phyloP scores from a whole-genome alignment of 352 stramenopile genomes.

The Pythium dissimile region DNA sequence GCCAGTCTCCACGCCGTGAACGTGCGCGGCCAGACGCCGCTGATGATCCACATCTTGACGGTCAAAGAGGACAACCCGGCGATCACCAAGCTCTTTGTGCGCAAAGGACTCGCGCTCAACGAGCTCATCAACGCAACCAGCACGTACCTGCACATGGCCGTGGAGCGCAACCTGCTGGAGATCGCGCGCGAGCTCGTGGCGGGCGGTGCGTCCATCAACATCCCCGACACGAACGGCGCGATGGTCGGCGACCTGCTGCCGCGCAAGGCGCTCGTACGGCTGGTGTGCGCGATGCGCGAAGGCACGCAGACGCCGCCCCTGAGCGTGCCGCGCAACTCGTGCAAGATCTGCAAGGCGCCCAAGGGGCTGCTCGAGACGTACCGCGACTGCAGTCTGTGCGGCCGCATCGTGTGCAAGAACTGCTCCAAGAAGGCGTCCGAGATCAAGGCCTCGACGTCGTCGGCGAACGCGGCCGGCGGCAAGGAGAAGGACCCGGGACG shows the following conservation, averaged over 20 bases:
- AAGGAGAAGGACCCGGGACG: conserved; percentile 67
- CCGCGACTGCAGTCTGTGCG: conserved; percentile 73
- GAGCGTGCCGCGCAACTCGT: conserved; percentile 51
- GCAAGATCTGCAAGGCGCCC: conserved; percentile 83
- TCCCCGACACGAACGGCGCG: conserved; percentile 71
- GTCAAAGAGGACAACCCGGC: conserved; percentile 50
- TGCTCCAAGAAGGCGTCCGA: conserved; percentile 77
- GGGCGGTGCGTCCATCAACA: conserved; percentile 78
- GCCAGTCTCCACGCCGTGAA: conserved; percentile 66
- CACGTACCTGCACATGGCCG: conserved; percentile 84
- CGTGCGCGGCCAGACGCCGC: conserved; percentile 76
- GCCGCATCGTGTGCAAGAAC: conserved; percentile 76
- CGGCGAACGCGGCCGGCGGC: conserved; percentile 3
- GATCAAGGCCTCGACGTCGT: conserved; percentile 41
- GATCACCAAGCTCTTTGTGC: conserved; percentile 55
- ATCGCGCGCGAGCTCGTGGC: conserved; percentile 66
- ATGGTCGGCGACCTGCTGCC: conserved; percentile 76
- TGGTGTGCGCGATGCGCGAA: conserved; percentile 79
- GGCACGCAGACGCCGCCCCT: conserved; percentile 59
- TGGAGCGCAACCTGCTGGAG: conserved; percentile 61
- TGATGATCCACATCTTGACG: conserved; percentile 84
- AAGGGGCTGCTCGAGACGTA: conserved; percentile 73
- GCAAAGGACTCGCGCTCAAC: conserved; percentile 51
- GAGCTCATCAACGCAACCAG: conserved; percentile 62
- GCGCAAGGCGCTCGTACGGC: conserved; percentile 71